Percentiles rank a stretch among this genome's conserved stretches.
Conservation (phyloP, 2,329 filamentous ascomycete species). For the Penicillium thymicola region DNA sequence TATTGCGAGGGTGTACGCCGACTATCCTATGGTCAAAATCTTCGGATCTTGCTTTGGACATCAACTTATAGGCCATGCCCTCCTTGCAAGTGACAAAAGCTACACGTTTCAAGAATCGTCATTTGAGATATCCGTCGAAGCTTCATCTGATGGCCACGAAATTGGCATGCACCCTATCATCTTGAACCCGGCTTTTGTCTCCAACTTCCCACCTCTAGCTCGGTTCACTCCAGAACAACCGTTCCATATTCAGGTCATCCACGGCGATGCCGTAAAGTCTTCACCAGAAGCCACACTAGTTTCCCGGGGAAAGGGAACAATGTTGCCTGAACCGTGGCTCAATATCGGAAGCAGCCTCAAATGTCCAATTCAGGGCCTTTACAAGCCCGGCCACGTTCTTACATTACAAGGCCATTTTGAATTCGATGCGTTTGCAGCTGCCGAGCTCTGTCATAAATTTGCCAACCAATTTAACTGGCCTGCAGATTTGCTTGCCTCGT, state of each 20-base stretch:
- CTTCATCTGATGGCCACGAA: constrained; percentile 24
- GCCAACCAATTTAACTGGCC: constrained; percentile 17
- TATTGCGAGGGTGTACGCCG: constrained; percentile 17
- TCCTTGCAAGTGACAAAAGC: constrained; percentile 12
- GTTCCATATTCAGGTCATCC: constrained; percentile 29
- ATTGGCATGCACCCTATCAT: constrained; percentile 23
- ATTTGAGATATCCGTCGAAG: constrained; percentile 17
- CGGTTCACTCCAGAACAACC: neutral
- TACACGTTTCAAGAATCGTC: neutral
- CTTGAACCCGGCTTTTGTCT: constrained; percentile 16
- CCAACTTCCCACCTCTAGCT: constrained; percentile 1
- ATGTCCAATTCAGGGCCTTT: constrained; percentile 26
- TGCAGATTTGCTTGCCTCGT: constrained; percentile 4
- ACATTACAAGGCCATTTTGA: constrained; percentile 29
- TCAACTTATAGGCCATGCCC: constrained; percentile 25
- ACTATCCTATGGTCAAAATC: constrained; percentile 24
- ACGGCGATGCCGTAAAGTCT: constrained; percentile 28
- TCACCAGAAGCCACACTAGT: neutral
- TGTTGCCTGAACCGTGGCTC: constrained; percentile 19
- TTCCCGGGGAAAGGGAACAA: neutral
- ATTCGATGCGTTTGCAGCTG: constrained; percentile 23
- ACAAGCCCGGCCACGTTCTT: constrained; percentile 19
- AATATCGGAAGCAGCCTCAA: constrained; percentile 19
- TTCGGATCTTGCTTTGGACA: constrained; percentile 30
- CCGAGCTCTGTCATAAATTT: constrained; percentile 23